Conservation (phyloP, 169 alveolate species). For the Plasmodium sp. region DNA sequence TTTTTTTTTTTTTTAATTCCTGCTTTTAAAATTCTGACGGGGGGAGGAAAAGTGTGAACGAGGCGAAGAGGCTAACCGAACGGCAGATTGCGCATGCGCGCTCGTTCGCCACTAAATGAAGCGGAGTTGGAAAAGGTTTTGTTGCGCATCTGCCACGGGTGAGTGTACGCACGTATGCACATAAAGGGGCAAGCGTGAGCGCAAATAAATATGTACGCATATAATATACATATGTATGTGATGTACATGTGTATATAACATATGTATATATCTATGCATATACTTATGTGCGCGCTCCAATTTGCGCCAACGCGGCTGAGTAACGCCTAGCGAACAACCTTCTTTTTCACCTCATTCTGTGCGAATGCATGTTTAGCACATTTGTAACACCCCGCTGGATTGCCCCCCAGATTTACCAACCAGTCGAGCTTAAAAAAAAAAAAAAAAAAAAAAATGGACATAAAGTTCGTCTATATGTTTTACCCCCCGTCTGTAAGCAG, state of each 20-base stretch:
- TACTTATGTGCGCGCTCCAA: not conserved
- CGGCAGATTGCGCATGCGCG: not conserved
- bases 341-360: not conserved
- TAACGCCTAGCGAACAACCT: not conserved
- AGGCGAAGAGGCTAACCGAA: not conserved
- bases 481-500: not conserved
- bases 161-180: not conserved
- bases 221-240: not conserved
- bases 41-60: not conserved
- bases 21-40: not conserved
- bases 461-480: not conserved
- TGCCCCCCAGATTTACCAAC: not conserved
- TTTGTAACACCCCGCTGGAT: not conserved
- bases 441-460: not conserved
- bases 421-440: not conserved
- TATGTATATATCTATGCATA: not conserved
- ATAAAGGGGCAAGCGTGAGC: not conserved
- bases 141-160: not conserved
- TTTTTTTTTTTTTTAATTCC: not conserved
- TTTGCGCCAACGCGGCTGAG: not conserved
- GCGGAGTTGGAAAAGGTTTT: not conserved
- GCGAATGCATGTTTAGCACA: not conserved
- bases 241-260: not conserved
- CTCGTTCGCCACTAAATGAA: not conserved
- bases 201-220: not conserved